These are phyloP conservation scores for Scytalidium sp. DNA, from an alignment of 2,329 filamentous ascomycete species.

Conservation along the genomic window DNA sequence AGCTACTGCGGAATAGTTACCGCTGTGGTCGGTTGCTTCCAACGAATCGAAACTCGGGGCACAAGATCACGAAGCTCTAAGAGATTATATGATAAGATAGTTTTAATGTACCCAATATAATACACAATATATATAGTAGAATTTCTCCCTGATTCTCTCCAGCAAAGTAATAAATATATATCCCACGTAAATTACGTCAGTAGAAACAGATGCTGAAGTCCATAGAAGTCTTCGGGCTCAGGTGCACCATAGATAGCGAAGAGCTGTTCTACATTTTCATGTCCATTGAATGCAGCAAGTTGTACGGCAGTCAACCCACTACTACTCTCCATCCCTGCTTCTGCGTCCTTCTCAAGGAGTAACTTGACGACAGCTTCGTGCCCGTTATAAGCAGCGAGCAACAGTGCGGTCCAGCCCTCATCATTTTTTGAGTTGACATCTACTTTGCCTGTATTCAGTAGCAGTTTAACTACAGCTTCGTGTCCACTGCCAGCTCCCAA, in stretches of 20 bases:
- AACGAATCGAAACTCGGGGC: too few relatives aligned
- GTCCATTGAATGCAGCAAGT: constrained; percentile 4
- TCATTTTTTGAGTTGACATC: constrained; percentile 3
- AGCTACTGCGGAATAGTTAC: too few relatives aligned
- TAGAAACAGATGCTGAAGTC: background rate
- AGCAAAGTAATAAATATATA: background rate
- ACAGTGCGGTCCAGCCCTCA: background rate
- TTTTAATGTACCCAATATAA: background rate
- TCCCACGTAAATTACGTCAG: background rate
- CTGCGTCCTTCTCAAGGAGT: background rate
- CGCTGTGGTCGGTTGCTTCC: too few relatives aligned
- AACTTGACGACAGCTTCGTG: constrained; percentile 21
- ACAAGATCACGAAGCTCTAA: too few relatives aligned
- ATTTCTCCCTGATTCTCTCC: background rate
- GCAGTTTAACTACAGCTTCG: background rate
- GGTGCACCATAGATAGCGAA: background rate
- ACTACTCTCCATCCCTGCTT: constrained; percentile 1
- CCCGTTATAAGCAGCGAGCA: constrained; percentile 54
- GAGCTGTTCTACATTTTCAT: constrained; percentile 7
- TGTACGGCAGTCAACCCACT: constrained; percentile 5
- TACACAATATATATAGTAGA: background rate
- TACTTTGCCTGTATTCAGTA: background rate
- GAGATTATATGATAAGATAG: too few relatives aligned
- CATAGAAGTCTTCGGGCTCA: too few relatives aligned
- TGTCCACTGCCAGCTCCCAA: background rate